phyloP scores from a whole-genome alignment of 768 basidiomycete genomes.

The Mycena venus region DNA sequence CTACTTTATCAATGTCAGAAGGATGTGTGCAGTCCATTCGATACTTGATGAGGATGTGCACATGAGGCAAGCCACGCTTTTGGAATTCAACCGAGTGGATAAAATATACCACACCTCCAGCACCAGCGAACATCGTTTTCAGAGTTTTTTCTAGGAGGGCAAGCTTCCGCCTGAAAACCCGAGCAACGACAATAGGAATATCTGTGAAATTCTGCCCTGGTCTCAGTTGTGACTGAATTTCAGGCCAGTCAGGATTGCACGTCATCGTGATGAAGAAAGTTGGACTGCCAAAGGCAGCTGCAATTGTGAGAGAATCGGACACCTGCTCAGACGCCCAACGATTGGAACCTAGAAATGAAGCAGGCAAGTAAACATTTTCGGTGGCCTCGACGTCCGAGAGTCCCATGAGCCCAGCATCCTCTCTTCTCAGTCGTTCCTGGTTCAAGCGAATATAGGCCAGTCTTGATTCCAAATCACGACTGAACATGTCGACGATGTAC shows the following conservation, averaged over 20 bases:
- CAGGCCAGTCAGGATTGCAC: conserved; percentile 56
- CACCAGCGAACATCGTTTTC: conserved; percentile 47
- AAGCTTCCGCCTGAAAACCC: conserved; percentile 54
- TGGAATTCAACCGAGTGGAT: too few species aligned
- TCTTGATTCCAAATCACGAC: too few species aligned
- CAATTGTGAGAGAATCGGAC: conserved; percentile 52
- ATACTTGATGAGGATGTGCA: conserved; percentile 54
- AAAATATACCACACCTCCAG: too few species aligned
- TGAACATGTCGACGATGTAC: too few species aligned
- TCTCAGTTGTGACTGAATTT: conserved; percentile 44
- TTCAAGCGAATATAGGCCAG: too few species aligned
- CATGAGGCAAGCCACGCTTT: conserved; percentile 57
- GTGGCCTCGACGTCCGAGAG: conserved; percentile 29
- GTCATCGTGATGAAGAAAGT: conserved; percentile 57
- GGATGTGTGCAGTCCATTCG: too few species aligned
- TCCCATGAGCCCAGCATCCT: conserved; percentile 47
- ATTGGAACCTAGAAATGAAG: conserved; percentile 48
- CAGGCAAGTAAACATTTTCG: conserved; percentile 52
- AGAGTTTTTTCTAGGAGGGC: conserved; percentile 39
- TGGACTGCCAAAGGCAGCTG: conserved; percentile 38
- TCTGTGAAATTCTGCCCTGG: conserved; percentile 52
- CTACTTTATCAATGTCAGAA: too few species aligned
- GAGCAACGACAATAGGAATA: too few species aligned
- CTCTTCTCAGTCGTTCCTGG: too few species aligned
- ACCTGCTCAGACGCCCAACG: conserved; percentile 54